Base-by-base conservation (phyloP, 2,329 filamentous ascomycete species). In the Exophiala sideris region DNA sequence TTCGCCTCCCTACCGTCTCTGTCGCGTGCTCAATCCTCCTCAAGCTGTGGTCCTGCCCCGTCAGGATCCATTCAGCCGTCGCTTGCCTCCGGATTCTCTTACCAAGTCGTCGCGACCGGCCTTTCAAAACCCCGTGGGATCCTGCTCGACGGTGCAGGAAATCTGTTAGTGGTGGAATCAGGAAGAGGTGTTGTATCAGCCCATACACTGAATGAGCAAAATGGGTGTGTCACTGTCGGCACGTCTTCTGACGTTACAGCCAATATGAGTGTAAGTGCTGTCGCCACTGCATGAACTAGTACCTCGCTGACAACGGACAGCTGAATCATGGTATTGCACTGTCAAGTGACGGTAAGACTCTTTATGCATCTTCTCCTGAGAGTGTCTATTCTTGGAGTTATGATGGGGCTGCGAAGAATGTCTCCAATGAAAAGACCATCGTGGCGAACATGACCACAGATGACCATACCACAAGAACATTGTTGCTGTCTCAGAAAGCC, bases 361-460 rank as follows among this genome's bases (percentile, higher is more conserved):
- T 81, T 8, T 80, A 79, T 60, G 78, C 74, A 12, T 88, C 86
- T 0, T 79, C 78, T 1, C 65, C 76, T 5, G 74, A 79, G 45
- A 72, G 75, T n/a, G 83, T 87, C 33, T 85, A 77, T 64, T 73
- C 80, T 2, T 90, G 85, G 82, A 66, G 74, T 24, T 91, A 91
- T 66, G 77, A 87, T 65, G 70, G 80, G n/a, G 65, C 68, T 2
- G 69, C 74, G 7, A 73, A 72, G 45, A 65, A 65, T 18, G 72
- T 70, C 39, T 77, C 77, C 3, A 75, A 82, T 40, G 71, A 75
- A 46, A 70, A 68, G 52, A 81, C 77, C 2, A 56, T 90, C 3
- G 73, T 91, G 44, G 73, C 72, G 35, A 82, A 82, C 60, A 88
- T 89, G 85, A 75, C 66, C 11, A 71, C 78, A 54, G 68, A 73